Conservation (phyloP, 495 filamentous ascomycete genomes). For the Penicillium nucicola region DNA sequence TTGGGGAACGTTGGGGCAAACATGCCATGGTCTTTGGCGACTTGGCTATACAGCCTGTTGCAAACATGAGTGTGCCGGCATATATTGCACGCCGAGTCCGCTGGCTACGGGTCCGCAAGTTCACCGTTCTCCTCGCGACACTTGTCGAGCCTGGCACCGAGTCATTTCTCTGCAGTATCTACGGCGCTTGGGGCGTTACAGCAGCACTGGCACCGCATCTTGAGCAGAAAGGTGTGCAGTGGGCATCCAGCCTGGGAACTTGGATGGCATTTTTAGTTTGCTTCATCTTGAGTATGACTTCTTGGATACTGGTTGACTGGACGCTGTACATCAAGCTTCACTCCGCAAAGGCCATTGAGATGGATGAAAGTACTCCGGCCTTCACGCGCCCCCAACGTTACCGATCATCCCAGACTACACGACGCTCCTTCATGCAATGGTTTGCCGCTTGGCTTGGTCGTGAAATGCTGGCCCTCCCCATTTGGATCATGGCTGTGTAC, state of each 20-base stretch:
- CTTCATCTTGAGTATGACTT: conserved; percentile 61
- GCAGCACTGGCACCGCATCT: conserved; percentile 62
- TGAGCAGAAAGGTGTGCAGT: conserved; percentile 47
- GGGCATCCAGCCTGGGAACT: conserved; percentile 40
- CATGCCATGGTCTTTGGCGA: conserved; percentile 84
- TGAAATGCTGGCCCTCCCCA: conserved; percentile 76
- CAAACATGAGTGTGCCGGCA: conserved; percentile 70
- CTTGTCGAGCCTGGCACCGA: conserved; percentile 94
- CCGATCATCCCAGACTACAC: conserved; percentile 23
- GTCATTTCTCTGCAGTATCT: conserved; percentile 74
- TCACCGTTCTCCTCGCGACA: conserved; percentile 84
- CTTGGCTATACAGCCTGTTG: conserved; percentile 85
- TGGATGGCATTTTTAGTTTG: conserved; percentile 65
- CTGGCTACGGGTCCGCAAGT: conserved; percentile 93
- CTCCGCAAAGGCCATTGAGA: conserved; percentile 62
- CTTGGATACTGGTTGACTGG: conserved; percentile 76
- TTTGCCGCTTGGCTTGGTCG: conserved; percentile 79
- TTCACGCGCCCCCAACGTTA: conserved; percentile 55
- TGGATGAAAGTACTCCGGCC: conserved; percentile 66
- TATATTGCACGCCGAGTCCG: conserved; percentile 82
- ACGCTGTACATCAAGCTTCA: conserved; percentile 72
- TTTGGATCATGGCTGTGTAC: conserved; percentile 83
- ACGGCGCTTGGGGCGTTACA: conserved; percentile 75
- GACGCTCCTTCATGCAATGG: conserved; percentile 66
- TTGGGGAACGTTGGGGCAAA: conserved; percentile 57